A percentile compares a stretch with the other conserved stretches of the same genome.
Conservation (phyloP, 192 early-diverging fungal genomes). For the Entophlyctis luteolus region DNA sequence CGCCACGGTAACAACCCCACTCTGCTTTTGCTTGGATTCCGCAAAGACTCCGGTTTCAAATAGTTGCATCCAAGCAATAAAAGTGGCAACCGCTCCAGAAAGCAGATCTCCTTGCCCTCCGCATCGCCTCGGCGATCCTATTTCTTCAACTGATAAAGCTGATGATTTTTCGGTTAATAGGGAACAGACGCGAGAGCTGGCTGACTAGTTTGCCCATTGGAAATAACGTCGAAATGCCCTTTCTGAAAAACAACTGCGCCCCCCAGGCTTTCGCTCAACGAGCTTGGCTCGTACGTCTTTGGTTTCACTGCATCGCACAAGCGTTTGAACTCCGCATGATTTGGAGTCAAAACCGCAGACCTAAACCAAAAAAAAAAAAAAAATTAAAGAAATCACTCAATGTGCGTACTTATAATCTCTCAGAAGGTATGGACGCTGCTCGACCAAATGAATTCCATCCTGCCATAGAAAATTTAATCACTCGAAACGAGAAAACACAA, state of each 20-base stretch:
- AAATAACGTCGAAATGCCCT: constrained; percentile 69
- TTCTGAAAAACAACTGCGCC: constrained; percentile 77
- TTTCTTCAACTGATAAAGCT: not conserved
- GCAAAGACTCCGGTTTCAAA: constrained; percentile 45
- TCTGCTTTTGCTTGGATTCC: not conserved
- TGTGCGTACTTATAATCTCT: too few species aligned
- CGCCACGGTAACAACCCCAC: not conserved
- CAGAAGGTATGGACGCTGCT: too few species aligned
- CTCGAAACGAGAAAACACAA: too few species aligned
- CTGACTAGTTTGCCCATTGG: constrained; percentile 64
- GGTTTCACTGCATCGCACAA: too few species aligned
- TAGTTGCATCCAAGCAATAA: constrained; percentile 74
- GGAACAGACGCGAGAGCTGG: too few species aligned
- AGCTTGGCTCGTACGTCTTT: constrained; percentile 2
- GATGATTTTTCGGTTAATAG: too few species aligned
- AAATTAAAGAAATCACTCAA: too few species aligned
- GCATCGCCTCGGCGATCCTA: constrained; percentile 63
- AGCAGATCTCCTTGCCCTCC: constrained; percentile 97
- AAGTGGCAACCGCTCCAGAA: constrained; percentile 76
- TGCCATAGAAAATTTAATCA: too few species aligned
- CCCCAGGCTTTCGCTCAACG: constrained; percentile 64
- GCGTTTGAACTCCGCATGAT: constrained; percentile 10
- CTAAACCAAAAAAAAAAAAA: not conserved
- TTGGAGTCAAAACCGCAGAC: constrained; percentile 21
- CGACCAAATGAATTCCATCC: too few species aligned